Conservation (phyloP, 1,139 yeast genomes). For the Spencermartinsiella ligniputridi region DNA sequence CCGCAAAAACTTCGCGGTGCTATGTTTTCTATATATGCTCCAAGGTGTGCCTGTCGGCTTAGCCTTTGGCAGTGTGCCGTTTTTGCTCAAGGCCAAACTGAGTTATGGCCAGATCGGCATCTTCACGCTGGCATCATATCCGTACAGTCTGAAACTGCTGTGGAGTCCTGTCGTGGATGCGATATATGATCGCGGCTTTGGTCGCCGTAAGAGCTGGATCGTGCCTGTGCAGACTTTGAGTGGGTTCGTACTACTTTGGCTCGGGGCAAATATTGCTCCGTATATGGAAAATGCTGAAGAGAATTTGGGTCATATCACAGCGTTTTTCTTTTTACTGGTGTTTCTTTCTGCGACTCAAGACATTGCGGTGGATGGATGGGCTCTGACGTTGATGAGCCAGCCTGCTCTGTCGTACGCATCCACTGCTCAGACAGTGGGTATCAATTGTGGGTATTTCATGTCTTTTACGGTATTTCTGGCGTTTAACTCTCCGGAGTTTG, state of each 20-base stretch:
- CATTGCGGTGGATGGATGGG: conserved; percentile 99
- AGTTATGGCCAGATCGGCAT: conserved; percentile 89
- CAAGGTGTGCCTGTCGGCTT: conserved; percentile 97
- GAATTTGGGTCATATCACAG: conserved; percentile 53
- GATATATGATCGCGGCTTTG: conserved; percentile 58
- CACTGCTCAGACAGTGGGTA: conserved; percentile 94
- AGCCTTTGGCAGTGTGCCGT: conserved; percentile 95
- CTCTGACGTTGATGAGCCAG: conserved; percentile 75
- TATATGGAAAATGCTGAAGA: conserved; percentile 49
- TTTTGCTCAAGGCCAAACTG: conserved; percentile 71
- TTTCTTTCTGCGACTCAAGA: conserved; percentile 96
- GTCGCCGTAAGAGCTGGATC: conserved; percentile 91
- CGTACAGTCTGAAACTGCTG: conserved; percentile 81
- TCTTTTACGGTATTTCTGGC: conserved; percentile 90
- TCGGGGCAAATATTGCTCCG: conserved; percentile 58
- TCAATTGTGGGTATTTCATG: conserved; percentile 87
- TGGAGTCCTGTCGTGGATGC: conserved; percentile 99
- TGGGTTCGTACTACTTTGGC: conserved; percentile 57
- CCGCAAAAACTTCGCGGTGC: conserved; percentile 61
- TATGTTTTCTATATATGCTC: conserved; percentile 68
- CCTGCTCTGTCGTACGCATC: conserved; percentile 88
- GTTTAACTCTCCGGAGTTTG: conserved; percentile 86
- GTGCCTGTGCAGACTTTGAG: conserved; percentile 82
- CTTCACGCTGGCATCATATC: conserved; percentile 89
- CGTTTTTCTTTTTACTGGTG: conserved; percentile 68